Evolutionary conservation across 2,329 filamentous ascomycete species (phyloP), one percentile per base, ranked within the genome.

Genomic region (Fusarium floridanum): DNA sequence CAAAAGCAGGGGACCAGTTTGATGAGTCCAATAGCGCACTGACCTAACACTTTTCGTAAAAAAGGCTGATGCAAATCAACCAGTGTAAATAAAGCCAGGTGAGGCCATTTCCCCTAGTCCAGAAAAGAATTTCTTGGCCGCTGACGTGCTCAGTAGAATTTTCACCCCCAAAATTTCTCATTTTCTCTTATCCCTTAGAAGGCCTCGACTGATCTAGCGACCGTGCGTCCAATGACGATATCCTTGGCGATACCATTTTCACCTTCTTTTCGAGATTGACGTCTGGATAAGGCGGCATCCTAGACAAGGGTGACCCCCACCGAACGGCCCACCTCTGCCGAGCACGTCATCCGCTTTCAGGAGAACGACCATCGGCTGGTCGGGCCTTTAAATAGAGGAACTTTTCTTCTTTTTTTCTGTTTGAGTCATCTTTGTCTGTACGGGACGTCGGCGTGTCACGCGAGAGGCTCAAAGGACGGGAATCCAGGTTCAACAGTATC

Each of bases 261-360:
- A 41, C 48, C 12, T 5, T 34, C 8, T 24, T 39, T 57, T 37
- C 10, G 22, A 37, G 36, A 41, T 24, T n/a, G 56, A 60, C 56
- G 56, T 60, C 56, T 60, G 56, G 56, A 60, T 60, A 60, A 60
- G 10, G 36, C 56, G 56, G 56, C 56, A 60, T 41, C 27, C 22
- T 16, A n/a, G 29, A 61, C 59, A 43, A 34, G 37, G 62, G 12
- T 60, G 39, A 61, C 60, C 66, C 61, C 65, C 17, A 70, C 62
- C 60, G 43, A 36, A 20, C 37, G 43, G 69, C 56, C 70, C 70
- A 65, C 68, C 20, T 59, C 39, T 43, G 11, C 16, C 50, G 29
- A 75, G 72, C 72, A 75, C 70, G 73, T 61, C 73, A 75, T 75
- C 41, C 60, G 20, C 59, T 66, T 41, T 41, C 45, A 66, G 59